Evolutionary conservation across 768 basidiomycete genomes (phyloP).

Genomic region (Podaxis mareebaensis): DNA sequence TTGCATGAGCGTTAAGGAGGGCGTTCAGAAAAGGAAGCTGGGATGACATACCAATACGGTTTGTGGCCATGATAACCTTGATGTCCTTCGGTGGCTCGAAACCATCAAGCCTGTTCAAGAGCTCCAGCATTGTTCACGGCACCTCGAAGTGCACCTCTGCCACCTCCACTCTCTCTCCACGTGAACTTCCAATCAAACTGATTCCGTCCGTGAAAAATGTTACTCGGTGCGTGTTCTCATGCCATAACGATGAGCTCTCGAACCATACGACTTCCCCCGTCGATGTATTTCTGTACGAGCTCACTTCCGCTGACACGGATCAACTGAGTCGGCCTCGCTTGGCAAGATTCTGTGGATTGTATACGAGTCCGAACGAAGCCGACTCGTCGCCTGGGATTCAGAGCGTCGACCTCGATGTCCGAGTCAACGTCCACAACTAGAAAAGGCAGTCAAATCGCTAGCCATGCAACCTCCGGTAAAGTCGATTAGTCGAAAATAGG

Average conservation of each 20-base stretch:
- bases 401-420: constrained; percentile 70
- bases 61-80: constrained; percentile 94
- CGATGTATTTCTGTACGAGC: constrained; percentile 86
- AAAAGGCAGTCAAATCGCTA: no score
- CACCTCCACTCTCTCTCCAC: no score
- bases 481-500: constrained; percentile 32
- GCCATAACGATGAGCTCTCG: no score
- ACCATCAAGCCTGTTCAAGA: constrained; percentile 76
- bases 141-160: no score
- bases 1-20: not conserved
- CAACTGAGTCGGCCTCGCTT: constrained; percentile 93
- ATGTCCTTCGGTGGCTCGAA: constrained; percentile 98
- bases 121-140: no score
- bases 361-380: constrained; percentile 96
- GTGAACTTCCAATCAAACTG: no score
- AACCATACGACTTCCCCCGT: no score
- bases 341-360: constrained; percentile 95
- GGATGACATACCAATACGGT: constrained; percentile 74
- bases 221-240: no score
- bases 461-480: not conserved
- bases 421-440: constrained; percentile 91
- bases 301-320: constrained; percentile 94
- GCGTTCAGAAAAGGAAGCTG: not conserved
- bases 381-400: constrained; percentile 87
- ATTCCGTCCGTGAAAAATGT: no score